Conservation (phyloP, 202 grass and related monocot species). For the Musa balbisiana region DNA sequence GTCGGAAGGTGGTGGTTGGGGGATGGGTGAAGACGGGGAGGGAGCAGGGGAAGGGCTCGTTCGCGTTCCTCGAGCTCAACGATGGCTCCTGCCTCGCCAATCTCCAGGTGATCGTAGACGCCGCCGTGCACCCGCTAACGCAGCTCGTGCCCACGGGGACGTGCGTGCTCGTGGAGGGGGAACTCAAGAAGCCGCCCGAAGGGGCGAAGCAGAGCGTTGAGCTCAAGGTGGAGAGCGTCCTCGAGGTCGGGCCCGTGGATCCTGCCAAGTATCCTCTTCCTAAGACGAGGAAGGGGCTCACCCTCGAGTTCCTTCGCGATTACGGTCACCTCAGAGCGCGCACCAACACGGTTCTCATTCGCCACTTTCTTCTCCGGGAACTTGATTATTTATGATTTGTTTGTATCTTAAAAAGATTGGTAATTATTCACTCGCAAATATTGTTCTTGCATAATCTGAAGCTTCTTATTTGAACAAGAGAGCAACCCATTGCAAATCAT, state of each 20-base stretch:
- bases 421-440: too few species aligned
- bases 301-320: constrained; percentile 77
- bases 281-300: constrained; percentile 48
- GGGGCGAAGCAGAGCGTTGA: constrained; percentile 76
- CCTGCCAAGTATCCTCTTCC: constrained; percentile 60
- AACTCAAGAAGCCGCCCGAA: constrained; percentile 60
- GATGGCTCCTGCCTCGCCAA: constrained; percentile 30
- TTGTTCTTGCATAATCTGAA: too few species aligned
- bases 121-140: constrained; percentile 42
- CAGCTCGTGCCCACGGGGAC: constrained; percentile 68
- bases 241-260: constrained; percentile 70
- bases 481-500: too few species aligned
- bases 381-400: not conserved
- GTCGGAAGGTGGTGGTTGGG: constrained; percentile 22
- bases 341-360: constrained; percentile 61
- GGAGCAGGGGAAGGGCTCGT: constrained; percentile 21
- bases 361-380: not conserved
- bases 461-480: too few species aligned
- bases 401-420: too few species aligned
- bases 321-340: constrained; percentile 63
- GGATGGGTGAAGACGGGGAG: constrained; percentile 28
- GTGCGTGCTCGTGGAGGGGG: constrained; percentile 72
- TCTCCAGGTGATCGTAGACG: constrained; percentile 53
- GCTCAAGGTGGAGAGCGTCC: constrained; percentile 49
- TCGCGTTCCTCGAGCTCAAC: constrained; percentile 30